phyloP scores from a whole-genome alignment of 371 early-diverging fungal species.

The Mortierella sp. region DNA sequence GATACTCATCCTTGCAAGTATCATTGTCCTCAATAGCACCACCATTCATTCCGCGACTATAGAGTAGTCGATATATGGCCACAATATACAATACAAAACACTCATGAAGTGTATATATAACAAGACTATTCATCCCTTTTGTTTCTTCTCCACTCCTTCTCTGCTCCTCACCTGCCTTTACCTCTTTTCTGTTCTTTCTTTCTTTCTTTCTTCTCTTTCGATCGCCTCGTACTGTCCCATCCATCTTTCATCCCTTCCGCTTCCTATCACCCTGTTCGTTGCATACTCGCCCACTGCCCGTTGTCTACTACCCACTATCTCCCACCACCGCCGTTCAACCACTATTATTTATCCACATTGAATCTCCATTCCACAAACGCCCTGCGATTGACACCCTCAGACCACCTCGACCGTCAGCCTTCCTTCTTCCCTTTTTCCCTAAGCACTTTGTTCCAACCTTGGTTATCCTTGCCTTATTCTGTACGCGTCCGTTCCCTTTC shows the following conservation, averaged over 20 bases:
- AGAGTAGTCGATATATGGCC: not conserved
- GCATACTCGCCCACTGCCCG: too few species aligned
- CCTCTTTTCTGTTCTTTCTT: not conserved
- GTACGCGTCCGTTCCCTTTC: constrained; percentile 13
- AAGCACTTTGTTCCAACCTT: constrained; percentile 21
- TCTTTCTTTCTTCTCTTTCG: not conserved
- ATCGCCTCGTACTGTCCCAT: not conserved
- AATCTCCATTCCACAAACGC: constrained; percentile 12
- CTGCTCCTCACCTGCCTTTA: not conserved
- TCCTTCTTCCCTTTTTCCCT: constrained; percentile 49
- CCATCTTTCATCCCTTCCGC: not conserved
- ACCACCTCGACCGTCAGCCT: constrained; percentile 7
- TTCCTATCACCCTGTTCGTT: not conserved
- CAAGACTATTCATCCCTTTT: too few species aligned
- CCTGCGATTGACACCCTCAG: not conserved
- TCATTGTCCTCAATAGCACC: not conserved
- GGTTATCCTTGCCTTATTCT: constrained; percentile 2
- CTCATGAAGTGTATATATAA: too few species aligned
- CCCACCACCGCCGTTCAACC: not conserved
- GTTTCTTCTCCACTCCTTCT: too few species aligned
- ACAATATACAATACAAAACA: not conserved
- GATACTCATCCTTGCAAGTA: too few species aligned
- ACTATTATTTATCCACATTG: not conserved
- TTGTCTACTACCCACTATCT: not conserved
- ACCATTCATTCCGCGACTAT: not conserved